Conservation (phyloP, 805 yeast genomes). For the Diddensiella santjacobensis region DNA sequence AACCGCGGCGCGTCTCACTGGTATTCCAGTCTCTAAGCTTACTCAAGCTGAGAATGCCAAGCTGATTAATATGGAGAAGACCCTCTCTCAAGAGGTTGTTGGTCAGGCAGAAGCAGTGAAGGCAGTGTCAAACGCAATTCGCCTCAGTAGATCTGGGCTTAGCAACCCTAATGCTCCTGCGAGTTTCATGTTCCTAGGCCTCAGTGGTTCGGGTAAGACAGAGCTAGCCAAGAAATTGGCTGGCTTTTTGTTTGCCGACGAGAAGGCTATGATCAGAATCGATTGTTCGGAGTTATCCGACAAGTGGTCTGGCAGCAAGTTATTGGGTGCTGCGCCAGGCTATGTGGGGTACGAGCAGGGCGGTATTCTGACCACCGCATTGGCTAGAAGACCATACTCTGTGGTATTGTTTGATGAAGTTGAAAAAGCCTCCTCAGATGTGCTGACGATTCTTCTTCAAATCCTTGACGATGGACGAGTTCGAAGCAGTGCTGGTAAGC, state of each 20-base stretch:
- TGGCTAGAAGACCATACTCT: constrained; percentile 88
- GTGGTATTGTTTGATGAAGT: constrained; percentile 97
- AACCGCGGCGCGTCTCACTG: constrained; percentile 93
- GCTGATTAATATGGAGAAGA: constrained; percentile 91
- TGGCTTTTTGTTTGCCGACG: constrained; percentile 92
- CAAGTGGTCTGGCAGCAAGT: constrained; percentile 91
- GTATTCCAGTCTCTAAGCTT: constrained; percentile 91
- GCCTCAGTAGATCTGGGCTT: constrained; percentile 89
- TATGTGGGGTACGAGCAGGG: constrained; percentile 97
- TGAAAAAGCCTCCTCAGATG: constrained; percentile 98
- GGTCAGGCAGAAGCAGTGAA: constrained; percentile 95
- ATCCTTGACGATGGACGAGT: constrained; percentile 95
- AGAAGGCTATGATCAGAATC: constrained; percentile 93
- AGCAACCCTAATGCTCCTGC: constrained; percentile 97
- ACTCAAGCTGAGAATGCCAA: constrained; percentile 94
- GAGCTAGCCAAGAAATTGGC: constrained; percentile 96
- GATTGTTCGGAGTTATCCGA: constrained; percentile 96
- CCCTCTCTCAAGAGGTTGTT: constrained; percentile 75
- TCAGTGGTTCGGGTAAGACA: constrained; percentile 97
- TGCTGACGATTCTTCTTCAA: constrained; percentile 84
- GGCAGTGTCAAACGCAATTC: constrained; percentile 92
- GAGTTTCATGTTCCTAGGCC: constrained; percentile 88
- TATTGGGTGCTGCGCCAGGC: constrained; percentile 97
- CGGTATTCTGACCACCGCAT: constrained; percentile 90
- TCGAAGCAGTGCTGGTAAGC: constrained; percentile 90